Evolutionary conservation across 23 red algal species (phyloP), one percentile per base, ranked within the genome.

Genomic region (Gracilaria vermiculophylla): DNA sequence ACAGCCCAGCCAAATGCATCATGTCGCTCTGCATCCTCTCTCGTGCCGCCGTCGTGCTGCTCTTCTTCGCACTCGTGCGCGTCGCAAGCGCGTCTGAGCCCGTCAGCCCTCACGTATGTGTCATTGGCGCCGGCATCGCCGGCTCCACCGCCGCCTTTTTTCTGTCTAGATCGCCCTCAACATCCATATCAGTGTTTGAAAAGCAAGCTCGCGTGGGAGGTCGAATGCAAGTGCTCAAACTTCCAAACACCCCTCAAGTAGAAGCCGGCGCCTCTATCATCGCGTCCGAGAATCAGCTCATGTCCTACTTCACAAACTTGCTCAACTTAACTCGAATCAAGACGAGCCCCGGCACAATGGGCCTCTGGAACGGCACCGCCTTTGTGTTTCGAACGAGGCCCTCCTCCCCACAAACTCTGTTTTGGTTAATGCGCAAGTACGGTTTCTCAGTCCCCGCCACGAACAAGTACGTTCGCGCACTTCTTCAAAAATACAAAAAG

Each of bases 121-220:
- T 93, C 31, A 78, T 93, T n/a, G 90, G 90, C 5, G 90, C 78
- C n/a, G 90, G 90, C 20, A 93, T 93, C 19, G 48, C 80, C 3
- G 76, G 74, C 34, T 80, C 90, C n/a, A 61, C 90, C 14, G 60
- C 77, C 24, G 76, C 90, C 20, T 80, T 65, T 57, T 93, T 93
- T 72, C 80, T 93, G 34, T 71, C 90, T 37, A 40, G 50, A 9
- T 31, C 25, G 14, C 36, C 69, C 13, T 66, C 54, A 19, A 53
- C 43, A 39, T 28, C 28, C 41, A 78, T 93, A 17, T 60, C 56
- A 3, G 53, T 93, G 0, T 93, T 86, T 40, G 90, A 93, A 47
- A 60, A 64, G 34, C 40, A 64, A 39, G 8, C 80, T 48, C 48
- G 29, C 8, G 40, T 85, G 23, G 90, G 90, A 14, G 90, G 90